phyloP scores from a whole-genome alignment of 805 yeast genomes.

The Candida ipomoeae region DNA sequence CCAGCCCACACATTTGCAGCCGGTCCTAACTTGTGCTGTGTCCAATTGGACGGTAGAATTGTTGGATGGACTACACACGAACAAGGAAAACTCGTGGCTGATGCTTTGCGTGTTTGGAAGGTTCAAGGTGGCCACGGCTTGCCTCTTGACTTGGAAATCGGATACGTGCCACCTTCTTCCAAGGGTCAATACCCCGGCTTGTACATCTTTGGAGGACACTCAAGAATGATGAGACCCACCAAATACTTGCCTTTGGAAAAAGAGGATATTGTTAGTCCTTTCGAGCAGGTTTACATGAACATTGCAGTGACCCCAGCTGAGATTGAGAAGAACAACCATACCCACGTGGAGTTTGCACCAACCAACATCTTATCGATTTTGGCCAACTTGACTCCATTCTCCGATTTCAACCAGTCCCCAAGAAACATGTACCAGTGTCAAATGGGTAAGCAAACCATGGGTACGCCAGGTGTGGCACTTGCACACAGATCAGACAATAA shows the following conservation, averaged over 20 bases:
- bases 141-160: slow-evolving; percentile 86
- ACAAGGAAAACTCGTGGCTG: slow-evolving; percentile 82
- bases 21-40: slow-evolving; percentile 85
- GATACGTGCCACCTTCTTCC: slow-evolving; percentile 92
- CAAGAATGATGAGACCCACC: slow-evolving; percentile 96
- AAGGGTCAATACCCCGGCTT: slow-evolving; percentile 98
- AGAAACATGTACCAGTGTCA: slow-evolving; percentile 99
- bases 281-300: slow-evolving; percentile 96
- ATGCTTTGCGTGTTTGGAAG: slow-evolving; percentile 89
- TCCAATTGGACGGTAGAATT: slow-evolving; percentile 88
- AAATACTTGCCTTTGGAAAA: slow-evolving; percentile 82
- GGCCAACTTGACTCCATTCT: slow-evolving; percentile 96
- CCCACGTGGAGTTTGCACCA: slow-evolving; percentile 93
- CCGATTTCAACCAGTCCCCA: slow-evolving; percentile 98
- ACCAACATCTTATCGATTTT: slow-evolving; percentile 90
- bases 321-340: slow-evolving; percentile 72
- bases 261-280: slow-evolving; percentile 90
- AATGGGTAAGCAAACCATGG: slow-evolving; percentile 99
- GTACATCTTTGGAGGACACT: slow-evolving; percentile 82
- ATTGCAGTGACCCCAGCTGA: slow-evolving; percentile 93
- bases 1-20: slow-evolving; percentile 79
- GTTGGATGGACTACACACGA: slow-evolving; percentile 93
- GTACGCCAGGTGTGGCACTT: slow-evolving; percentile 97
- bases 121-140: slow-evolving; percentile 74
- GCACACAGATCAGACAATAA: slow-evolving; percentile 92